These are phyloP conservation scores for Aspergillus versicolor DNA, from an alignment of 2,329 filamentous ascomycete species.

Conservation along the genomic window DNA sequence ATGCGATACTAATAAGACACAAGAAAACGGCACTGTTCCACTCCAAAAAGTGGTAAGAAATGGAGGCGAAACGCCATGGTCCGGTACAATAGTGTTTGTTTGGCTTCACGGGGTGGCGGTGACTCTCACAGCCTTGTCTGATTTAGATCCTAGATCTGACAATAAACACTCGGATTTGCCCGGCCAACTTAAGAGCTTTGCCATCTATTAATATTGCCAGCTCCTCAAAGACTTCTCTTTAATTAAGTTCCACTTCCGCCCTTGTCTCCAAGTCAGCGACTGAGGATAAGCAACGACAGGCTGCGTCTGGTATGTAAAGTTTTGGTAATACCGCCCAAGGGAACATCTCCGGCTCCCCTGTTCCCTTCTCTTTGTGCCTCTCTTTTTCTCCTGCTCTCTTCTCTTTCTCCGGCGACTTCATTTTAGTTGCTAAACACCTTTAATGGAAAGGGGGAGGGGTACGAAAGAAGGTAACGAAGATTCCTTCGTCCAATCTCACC, in stretches of 20 bases:
- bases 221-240: background rate
- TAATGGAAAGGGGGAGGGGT: background rate
- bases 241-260: background rate
- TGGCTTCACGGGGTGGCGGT: background rate
- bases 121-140: background rate
- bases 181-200: background rate
- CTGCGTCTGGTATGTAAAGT: conserved; percentile 5
- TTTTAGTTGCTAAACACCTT: conserved; percentile 2
- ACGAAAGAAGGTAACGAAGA: conserved; percentile 1
- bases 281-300: background rate
- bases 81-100: background rate
- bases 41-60: background rate
- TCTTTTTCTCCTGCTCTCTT: conserved; percentile 4
- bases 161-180: background rate
- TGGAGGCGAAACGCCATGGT: background rate
- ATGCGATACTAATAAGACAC: background rate
- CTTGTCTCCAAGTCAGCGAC: background rate
- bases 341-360: background rate
- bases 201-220: background rate
- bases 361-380: background rate
- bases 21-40: too few relatives aligned
- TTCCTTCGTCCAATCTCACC: conserved; percentile 6
- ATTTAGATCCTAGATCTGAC: background rate
- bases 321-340: background rate
- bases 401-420: conserved; percentile 1